Evolutionary conservation across 305 asterid species (phyloP).

Genomic region (Solanum hybrid): DNA sequence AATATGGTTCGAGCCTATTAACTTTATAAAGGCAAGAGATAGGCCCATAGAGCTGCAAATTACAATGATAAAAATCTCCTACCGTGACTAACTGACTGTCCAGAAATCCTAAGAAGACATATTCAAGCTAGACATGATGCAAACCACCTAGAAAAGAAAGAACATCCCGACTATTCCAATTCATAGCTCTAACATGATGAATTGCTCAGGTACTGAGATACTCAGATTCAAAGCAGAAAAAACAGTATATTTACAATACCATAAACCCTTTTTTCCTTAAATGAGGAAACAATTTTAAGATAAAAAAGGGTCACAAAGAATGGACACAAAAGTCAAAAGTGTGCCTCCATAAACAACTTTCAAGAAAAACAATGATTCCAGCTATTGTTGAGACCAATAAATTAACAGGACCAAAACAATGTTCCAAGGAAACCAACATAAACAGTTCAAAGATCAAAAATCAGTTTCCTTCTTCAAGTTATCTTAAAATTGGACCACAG

Average conservation of each 20-base stretch:
- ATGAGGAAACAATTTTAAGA: not conserved
- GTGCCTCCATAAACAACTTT: not conserved
- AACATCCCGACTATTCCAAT: not conserved
- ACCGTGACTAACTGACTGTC: not conserved
- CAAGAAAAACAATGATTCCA: constrained; percentile 1
- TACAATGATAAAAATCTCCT: not conserved
- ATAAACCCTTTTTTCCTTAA: not conserved
- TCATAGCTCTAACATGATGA: not conserved
- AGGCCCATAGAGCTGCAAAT: not conserved
- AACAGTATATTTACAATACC: not conserved
- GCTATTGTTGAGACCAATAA: not conserved
- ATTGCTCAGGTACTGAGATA: not conserved
- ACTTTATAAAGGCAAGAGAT: not conserved
- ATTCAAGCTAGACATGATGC: not conserved
- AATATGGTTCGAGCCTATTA: not conserved
- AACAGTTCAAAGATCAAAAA: not conserved
- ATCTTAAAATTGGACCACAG: not conserved
- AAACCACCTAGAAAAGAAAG: not conserved
- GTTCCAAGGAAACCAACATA: not conserved
- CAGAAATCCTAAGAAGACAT: not conserved
- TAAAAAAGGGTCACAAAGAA: not conserved
- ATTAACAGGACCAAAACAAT: not conserved
- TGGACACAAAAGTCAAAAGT: not conserved
- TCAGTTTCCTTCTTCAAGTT: not conserved
- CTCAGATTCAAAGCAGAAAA: not conserved